Evolutionary conservation across 768 basidiomycete species (phyloP).

Genomic region (Neoboletus magnificus): DNA sequence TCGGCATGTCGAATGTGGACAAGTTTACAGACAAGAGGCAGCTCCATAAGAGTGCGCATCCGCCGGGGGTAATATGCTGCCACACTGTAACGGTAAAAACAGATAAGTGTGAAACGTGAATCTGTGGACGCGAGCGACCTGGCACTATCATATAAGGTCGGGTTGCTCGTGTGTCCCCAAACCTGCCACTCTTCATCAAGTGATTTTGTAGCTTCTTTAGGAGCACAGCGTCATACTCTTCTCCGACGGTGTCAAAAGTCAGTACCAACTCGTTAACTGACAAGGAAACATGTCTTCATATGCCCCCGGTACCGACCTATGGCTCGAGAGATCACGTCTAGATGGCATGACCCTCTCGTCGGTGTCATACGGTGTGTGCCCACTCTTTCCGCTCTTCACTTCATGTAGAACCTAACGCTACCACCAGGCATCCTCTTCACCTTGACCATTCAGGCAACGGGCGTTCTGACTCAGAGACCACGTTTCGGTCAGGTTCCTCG

Average conservation of each 20-base stretch:
- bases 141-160: not conserved
- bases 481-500: not conserved
- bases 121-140: no score
- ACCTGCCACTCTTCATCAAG: not conserved
- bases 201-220: not conserved
- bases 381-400: not conserved
- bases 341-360: slow-evolving; percentile 19
- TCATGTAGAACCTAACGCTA: not conserved
- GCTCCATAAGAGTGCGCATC: not conserved
- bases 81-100: no score
- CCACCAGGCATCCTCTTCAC: slow-evolving; percentile 21
- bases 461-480: slow-evolving; percentile 3
- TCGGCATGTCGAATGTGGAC: no score
- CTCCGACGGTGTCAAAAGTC: not conserved
- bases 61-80: not conserved
- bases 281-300: slow-evolving; percentile 13
- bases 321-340: slow-evolving; percentile 28
- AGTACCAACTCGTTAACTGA: not conserved
- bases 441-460: slow-evolving; percentile 19
- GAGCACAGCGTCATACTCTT: not conserved
- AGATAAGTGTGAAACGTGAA: not conserved
- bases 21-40: not conserved
- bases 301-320: slow-evolving; percentile 20
- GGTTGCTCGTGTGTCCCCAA: not conserved
- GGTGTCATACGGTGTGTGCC: slow-evolving; percentile 21